Conservation (phyloP, 345 rosid genomes). For the Microcos paniculata region DNA sequence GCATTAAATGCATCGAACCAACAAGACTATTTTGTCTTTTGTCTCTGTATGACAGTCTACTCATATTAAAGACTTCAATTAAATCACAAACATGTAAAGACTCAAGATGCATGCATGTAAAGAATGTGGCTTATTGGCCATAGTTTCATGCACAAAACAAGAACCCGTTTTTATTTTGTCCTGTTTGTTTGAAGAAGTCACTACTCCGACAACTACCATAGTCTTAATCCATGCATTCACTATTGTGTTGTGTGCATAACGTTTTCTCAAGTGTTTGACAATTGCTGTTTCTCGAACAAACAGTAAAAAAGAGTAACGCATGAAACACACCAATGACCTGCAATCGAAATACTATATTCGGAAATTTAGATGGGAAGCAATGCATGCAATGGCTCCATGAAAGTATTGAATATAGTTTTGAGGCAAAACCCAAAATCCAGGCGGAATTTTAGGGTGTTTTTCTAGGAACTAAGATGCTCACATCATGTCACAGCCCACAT, state of each 20-base stretch:
- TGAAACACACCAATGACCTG: background rate
- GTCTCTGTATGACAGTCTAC: background rate
- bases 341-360: background rate
- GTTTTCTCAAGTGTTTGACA: background rate
- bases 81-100: background rate
- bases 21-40: background rate
- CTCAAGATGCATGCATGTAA: background rate
- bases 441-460: constrained; percentile 7
- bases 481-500: background rate
- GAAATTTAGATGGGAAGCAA: background rate
- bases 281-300: background rate
- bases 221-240: background rate
- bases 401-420: background rate
- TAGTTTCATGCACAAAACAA: constrained; percentile 8
- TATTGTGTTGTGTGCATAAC: background rate
- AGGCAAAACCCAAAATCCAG: background rate
- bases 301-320: background rate
- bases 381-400: background rate
- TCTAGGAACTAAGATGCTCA: constrained; percentile 1
- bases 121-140: background rate
- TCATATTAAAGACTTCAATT: background rate
- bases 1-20: constrained; percentile 4
- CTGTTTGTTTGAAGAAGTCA: background rate
- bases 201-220: background rate
- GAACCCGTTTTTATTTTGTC: background rate